Percentiles rank a stretch among this genome's conserved stretches.
Evolutionary conservation across 352 stramenopile genomes (phyloP).

Genomic region (Aphanomyces invadans): DNA sequence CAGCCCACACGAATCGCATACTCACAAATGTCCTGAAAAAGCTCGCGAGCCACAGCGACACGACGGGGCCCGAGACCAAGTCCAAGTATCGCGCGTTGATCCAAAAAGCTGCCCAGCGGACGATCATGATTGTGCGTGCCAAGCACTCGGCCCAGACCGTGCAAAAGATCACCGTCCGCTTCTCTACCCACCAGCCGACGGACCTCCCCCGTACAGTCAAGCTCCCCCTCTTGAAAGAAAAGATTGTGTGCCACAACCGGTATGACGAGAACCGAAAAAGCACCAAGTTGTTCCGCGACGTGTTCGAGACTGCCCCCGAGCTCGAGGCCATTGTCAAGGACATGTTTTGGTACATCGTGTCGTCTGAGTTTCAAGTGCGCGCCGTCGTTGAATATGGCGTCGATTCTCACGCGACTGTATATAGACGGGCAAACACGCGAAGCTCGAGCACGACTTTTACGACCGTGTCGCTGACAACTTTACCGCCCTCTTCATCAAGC

Average conservation of each 20-base stretch:
- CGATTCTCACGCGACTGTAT: no score
- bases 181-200: constrained; percentile 37
- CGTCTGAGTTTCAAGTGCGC: constrained; percentile 44
- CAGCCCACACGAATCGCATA: background rate
- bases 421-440: constrained; percentile 30
- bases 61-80: constrained; percentile 40
- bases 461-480: constrained; percentile 62
- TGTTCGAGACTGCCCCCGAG: constrained; percentile 38
- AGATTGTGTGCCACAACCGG: constrained; percentile 39
- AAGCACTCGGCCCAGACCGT: constrained; percentile 63
- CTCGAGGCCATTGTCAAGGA: constrained; percentile 56
- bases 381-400: no score
- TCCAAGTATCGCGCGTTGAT: constrained; percentile 49
- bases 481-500: constrained; percentile 47
- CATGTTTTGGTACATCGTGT: constrained; percentile 67
- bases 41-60: constrained; percentile 22
- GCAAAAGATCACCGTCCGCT: constrained; percentile 57
- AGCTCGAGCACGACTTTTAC: constrained; percentile 42
- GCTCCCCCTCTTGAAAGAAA: constrained; percentile 37
- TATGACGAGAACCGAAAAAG: constrained; percentile 34
- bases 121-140: constrained; percentile 57
- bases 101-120: constrained; percentile 60
- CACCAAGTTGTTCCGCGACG: constrained; percentile 33
- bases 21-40: constrained; percentile 1
- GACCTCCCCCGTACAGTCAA: constrained; percentile 49